Percentiles rank a stretch among this genome's conserved stretches.
These are phyloP conservation scores for Fremontodendron californicum DNA, from an alignment of 345 rosid genomes.

Conservation along the genomic window DNA sequence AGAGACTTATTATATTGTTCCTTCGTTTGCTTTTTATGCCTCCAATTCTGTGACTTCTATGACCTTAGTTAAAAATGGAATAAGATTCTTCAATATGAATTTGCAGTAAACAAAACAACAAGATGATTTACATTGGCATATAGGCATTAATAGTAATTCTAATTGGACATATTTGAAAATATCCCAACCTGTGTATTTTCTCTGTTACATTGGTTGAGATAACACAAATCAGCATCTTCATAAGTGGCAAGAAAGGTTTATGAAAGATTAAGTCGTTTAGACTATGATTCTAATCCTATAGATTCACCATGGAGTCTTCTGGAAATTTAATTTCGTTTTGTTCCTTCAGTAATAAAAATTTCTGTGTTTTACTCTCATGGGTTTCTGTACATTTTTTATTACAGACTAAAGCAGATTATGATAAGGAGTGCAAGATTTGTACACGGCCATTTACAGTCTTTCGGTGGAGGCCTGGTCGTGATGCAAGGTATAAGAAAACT, in stretches of 20 bases:
- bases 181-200: not conserved
- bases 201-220: not conserved
- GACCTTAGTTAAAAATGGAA: not conserved
- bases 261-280: not conserved
- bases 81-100: not conserved
- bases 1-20: not conserved
- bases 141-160: not conserved
- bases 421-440: constrained; percentile 97
- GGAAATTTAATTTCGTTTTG: not conserved
- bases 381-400: not conserved
- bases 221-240: not conserved
- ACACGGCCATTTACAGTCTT: constrained; percentile 91
- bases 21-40: not conserved
- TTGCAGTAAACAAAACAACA: not conserved
- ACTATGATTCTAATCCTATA: not conserved
- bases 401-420: constrained; percentile 80
- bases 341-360: not conserved
- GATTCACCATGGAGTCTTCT: not conserved
- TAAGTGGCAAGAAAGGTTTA: not conserved
- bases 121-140: not conserved
- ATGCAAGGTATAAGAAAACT: constrained; percentile 82
- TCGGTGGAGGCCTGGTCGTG: constrained; percentile 94
- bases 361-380: not conserved
- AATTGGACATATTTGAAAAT: not conserved
- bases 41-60: not conserved